A percentile compares a stretch with the other conserved stretches of the same genome.
Conservation (phyloP, 2,329 filamentous ascomycete species). For the Pseudogymnoascus sp. region DNA sequence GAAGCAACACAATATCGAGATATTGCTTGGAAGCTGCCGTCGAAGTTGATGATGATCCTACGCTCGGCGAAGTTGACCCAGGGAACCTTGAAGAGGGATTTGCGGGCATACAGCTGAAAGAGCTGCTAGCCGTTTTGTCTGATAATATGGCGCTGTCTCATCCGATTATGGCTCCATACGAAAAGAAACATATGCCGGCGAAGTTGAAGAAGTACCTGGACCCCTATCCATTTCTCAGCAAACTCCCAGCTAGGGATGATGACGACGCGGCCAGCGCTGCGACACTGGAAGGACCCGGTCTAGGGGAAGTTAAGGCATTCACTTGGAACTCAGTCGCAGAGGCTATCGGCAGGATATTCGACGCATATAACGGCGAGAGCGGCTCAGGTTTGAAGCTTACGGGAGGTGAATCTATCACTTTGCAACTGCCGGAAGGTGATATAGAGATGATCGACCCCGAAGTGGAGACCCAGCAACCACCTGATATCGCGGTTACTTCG, state of each 20-base stretch:
- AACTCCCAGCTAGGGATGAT: neutral
- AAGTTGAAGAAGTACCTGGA: constrained; percentile 51
- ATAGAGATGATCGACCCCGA: constrained; percentile 10
- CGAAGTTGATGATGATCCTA: constrained; percentile 61
- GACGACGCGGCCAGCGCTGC: neutral
- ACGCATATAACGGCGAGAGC: constrained; percentile 5
- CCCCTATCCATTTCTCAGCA: constrained; percentile 51
- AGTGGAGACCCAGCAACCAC: neutral
- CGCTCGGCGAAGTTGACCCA: constrained; percentile 55
- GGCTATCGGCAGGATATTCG: constrained; percentile 21
- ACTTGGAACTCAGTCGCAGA: constrained; percentile 28
- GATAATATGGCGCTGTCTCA: constrained; percentile 55
- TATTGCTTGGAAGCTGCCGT: constrained; percentile 62
- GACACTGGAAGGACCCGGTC: neutral
- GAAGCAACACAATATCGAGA: constrained; percentile 50
- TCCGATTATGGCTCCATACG: constrained; percentile 53
- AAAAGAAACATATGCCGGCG: constrained; percentile 45
- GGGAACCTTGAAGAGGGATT: constrained; percentile 58
- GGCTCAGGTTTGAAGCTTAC: neutral
- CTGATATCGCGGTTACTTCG: neutral
- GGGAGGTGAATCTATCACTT: constrained; percentile 15
- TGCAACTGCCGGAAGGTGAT: constrained; percentile 22
- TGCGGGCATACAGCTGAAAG: constrained; percentile 56
- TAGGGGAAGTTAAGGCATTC: constrained; percentile 14
- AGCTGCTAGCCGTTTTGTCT: constrained; percentile 46